These are phyloP conservation scores for Salix arbutifolia DNA, from an alignment of 345 rosid species.

Conservation along the genomic window DNA sequence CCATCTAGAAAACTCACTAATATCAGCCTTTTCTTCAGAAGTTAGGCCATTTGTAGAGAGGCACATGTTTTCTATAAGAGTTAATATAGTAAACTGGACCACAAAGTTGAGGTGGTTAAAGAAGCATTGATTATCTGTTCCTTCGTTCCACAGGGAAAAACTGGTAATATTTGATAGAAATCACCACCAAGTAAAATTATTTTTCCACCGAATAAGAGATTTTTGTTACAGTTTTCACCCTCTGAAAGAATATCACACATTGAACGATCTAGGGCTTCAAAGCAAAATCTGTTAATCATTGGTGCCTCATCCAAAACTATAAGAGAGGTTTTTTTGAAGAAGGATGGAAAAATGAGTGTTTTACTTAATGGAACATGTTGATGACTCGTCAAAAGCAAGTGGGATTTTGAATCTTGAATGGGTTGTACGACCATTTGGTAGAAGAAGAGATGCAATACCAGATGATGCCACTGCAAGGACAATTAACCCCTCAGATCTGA, in stretches of 20 bases:
- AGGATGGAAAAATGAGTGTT: neutral
- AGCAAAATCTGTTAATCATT: too few species aligned
- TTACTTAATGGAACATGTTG: neutral
- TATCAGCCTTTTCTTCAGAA: too few species aligned
- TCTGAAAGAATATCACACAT: neutral
- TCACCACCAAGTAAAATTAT: neutral
- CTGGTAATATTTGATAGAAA: neutral
- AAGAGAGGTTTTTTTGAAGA: neutral
- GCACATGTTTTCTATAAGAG: neutral
- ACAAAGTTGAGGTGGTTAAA: neutral
- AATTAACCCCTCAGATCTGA: neutral
- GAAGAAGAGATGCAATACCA: neutral
- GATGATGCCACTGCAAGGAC: neutral
- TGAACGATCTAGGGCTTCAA: too few species aligned
- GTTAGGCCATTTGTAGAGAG: neutral
- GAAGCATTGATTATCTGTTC: neutral
- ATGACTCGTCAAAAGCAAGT: neutral
- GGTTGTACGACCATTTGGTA: neutral
- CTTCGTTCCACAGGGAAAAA: neutral
- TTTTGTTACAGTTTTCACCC: neutral
- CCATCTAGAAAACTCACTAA: neutral
- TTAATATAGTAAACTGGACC: neutral
- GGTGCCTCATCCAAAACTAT: too few species aligned
- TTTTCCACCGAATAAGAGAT: neutral
- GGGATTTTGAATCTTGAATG: slow-evolving; percentile 16